These are phyloP conservation scores for Rhododendron henanense DNA, from an alignment of 148 eudicot species.

Conservation along the genomic window DNA sequence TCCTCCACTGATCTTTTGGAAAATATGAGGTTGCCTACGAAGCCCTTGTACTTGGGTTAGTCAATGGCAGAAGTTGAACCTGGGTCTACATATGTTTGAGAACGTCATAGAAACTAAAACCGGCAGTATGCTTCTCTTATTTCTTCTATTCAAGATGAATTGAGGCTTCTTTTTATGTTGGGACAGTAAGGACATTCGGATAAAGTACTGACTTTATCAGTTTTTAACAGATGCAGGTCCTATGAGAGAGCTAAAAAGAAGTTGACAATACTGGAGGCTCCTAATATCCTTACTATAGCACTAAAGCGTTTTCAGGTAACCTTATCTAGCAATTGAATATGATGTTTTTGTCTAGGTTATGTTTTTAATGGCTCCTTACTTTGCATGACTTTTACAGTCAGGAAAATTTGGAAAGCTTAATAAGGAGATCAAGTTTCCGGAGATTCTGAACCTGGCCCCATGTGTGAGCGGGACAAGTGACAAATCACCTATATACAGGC, in stretches of 20 bases:
- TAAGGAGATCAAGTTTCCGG: conserved; percentile 71
- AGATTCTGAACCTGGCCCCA: conserved; percentile 69
- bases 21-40: background rate
- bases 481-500: conserved; percentile 65
- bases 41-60: background rate
- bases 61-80: background rate
- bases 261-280: conserved; percentile 71
- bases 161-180: background rate
- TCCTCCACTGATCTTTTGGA: background rate
- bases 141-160: background rate
- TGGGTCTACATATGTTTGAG: background rate
- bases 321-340: background rate
- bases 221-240: conserved; percentile 57
- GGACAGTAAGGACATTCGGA: background rate
- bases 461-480: conserved; percentile 73
- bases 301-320: conserved; percentile 80
- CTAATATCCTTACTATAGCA: conserved; percentile 80
- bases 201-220: background rate
- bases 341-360: conserved; percentile 1
- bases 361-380: conserved; percentile 9
- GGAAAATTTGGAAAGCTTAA: conserved; percentile 85
- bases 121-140: background rate
- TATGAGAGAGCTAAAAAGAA: conserved; percentile 88
- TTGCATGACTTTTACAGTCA: conserved; percentile 41
- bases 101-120: background rate